Evolutionary conservation across 2,329 filamentous ascomycete genomes (phyloP).

Genomic region (Coniochaeta sp.): DNA sequence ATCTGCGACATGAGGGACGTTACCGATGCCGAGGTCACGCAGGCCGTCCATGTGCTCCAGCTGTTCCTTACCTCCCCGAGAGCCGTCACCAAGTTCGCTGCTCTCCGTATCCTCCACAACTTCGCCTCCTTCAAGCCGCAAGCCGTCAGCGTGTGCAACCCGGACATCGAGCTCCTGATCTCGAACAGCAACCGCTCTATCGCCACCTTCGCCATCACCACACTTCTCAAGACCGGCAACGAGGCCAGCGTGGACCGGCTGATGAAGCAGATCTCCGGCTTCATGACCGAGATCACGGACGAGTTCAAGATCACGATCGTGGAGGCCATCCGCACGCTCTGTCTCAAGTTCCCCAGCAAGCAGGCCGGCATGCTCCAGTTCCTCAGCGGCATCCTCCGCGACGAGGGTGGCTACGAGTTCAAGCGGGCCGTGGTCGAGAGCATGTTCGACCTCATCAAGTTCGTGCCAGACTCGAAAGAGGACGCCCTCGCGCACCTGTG

Average conservation of each 20-base stretch:
- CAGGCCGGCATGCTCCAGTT: constrained; percentile 97
- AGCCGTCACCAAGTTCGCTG: constrained; percentile 94
- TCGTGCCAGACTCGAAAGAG: constrained; percentile 80
- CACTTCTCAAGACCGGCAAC: constrained; percentile 94
- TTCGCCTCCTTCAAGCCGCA: constrained; percentile 95
- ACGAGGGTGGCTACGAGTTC: constrained; percentile 97
- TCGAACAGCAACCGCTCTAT: constrained; percentile 96
- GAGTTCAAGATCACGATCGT: constrained; percentile 99
- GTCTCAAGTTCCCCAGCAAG: constrained; percentile 96
- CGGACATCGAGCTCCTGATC: constrained; percentile 93
- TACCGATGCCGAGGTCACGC: constrained; percentile 81
- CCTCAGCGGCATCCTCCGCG: constrained; percentile 90
- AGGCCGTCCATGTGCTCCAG: constrained; percentile 91
- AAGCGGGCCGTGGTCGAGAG: constrained; percentile 96
- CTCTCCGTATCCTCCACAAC: constrained; percentile 90
- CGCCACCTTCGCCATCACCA: constrained; percentile 96
- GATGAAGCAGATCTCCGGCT: constrained; percentile 97
- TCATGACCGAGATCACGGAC: constrained; percentile 98
- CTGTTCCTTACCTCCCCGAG: constrained; percentile 94
- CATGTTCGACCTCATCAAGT: constrained; percentile 99
- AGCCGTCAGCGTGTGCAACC: constrained; percentile 88
- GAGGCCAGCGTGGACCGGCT: constrained; percentile 93
- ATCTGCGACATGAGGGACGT: constrained; percentile 94
- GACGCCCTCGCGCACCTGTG: constrained; percentile 88
- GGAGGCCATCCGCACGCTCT: constrained; percentile 92